Evolutionary conservation across 202 grass and related monocot genomes (phyloP), one percentile per base, ranked within the genome.

Genomic region (Cymbopogon flexuosus): DNA sequence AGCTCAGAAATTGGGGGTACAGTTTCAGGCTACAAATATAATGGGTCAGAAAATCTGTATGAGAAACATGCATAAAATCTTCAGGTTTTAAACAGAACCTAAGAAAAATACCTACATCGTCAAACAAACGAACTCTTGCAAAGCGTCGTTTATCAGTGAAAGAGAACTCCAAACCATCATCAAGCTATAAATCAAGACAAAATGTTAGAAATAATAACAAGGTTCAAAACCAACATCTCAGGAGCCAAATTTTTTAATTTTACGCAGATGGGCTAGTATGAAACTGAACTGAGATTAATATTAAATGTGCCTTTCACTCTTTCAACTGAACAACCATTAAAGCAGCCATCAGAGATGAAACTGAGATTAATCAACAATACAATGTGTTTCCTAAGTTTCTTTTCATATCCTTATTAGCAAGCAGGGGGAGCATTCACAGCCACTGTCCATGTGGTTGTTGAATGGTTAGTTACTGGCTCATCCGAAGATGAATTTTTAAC

Each of bases 131-230:
- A 82, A 98, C 89, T 88, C 79, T 85, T 64, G 88, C 95, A 89
- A 98, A 94, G 14, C 92, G 92, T 57, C 92, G 90, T 83, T 94
- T 97, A 88, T 97, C 95, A 58, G 92, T 97, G 86, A 97, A 97
- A 69, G 92, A 97, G 66, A 97, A 93, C 68, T 97, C 92, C 62
- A 97, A 66, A 68, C 95, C 92, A 83, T 97, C 95, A 91, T 94
- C 92, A 82, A 97, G 87, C 92, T 98, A 88, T 27, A 84, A 31
- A 78, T 72, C 27, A 71, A 36, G 24, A 30, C 31, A 30, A 87
- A 4, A 36, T 3, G 2, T 54, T 56, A 65, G 58, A 70, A 57
- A 84, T 42, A 57, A 84, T 42, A 24, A 56, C 29, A 47, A 77
- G 54, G 34, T 46, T 81, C 0, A 43, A 22, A 64, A 78, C 3